Conservation (phyloP, 2,329 filamentous ascomycete species). For the Phyllosticta ampelicida region DNA sequence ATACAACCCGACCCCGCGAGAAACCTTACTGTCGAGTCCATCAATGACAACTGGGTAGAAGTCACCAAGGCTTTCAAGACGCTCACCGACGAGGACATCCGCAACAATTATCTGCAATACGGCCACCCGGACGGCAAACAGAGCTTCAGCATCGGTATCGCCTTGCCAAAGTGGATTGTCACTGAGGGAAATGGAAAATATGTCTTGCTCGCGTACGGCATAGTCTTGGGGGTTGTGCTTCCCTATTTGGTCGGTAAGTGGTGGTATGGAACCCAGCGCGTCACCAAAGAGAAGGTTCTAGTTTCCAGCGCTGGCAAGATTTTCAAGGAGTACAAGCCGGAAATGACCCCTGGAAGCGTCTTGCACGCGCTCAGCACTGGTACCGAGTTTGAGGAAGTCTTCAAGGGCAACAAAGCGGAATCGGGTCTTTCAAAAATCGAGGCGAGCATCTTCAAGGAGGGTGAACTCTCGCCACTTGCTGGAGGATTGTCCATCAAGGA, state of each 20-base stretch:
- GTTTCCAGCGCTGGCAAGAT: conserved; percentile 90
- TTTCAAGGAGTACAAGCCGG: conserved; percentile 85
- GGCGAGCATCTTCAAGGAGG: conserved; percentile 59
- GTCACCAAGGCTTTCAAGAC: conserved; percentile 97
- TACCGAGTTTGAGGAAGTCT: conserved; percentile 68
- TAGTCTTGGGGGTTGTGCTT: conserved; percentile 77
- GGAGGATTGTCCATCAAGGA: conserved; percentile 61
- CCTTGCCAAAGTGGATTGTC: conserved; percentile 83
- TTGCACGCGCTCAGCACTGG: conserved; percentile 73
- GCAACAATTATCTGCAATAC: conserved; percentile 93
- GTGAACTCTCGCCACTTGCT: conserved; percentile 39
- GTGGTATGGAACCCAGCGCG: conserved; percentile 95
- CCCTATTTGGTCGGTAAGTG: conserved; percentile 91
- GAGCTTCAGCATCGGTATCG: conserved; percentile 95
- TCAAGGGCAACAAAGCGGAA: conserved; percentile 71
- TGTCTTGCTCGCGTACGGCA: conserved; percentile 78
- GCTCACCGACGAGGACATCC: conserved; percentile 90
- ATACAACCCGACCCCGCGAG: conserved; percentile 68
- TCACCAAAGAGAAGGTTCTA: conserved; percentile 87
- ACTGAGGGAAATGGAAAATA: conserved; percentile 94
- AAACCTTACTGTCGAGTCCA: conserved; percentile 75
- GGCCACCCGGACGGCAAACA: conserved; percentile 98
- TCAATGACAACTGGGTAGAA: conserved; percentile 87
- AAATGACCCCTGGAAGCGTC: conserved; percentile 68
- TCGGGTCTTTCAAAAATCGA: conserved; percentile 74